phyloP scores from a whole-genome alignment of 306 rosid species.

The Corylus americana region DNA sequence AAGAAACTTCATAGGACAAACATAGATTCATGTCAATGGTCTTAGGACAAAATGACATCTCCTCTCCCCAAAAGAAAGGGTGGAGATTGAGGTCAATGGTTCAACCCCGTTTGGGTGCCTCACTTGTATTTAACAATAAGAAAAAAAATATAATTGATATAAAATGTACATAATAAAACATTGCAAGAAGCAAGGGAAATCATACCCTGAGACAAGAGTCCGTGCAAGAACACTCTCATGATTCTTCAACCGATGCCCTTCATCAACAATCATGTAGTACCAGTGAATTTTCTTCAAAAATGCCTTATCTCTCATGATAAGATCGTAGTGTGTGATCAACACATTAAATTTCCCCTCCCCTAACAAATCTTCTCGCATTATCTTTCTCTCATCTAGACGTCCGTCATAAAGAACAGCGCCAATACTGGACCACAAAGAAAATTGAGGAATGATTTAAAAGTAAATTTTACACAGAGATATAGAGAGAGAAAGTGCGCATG shows the following conservation, averaged over 20 bases:
- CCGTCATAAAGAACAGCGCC: slow-evolving; percentile 85
- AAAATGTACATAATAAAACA: slow-evolving; percentile 17
- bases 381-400: slow-evolving; percentile 89
- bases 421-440: slow-evolving; percentile 61
- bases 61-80: neutral
- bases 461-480: neutral
- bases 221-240: slow-evolving; percentile 93
- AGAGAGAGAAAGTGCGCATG: slow-evolving; percentile 12
- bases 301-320: slow-evolving; percentile 96
- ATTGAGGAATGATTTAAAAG: slow-evolving; percentile 25
- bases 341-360: slow-evolving; percentile 96
- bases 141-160: slow-evolving; percentile 1
- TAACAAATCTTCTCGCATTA: slow-evolving; percentile 78
- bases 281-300: slow-evolving; percentile 92
- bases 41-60: neutral
- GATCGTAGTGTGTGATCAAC: slow-evolving; percentile 92
- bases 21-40: neutral
- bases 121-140: neutral
- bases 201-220: slow-evolving; percentile 90
- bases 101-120: neutral
- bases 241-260: slow-evolving; percentile 98
- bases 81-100: neutral
- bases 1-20: neutral
- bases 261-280: slow-evolving; percentile 95
- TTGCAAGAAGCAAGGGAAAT: slow-evolving; percentile 21